Conservation (phyloP, 2,329 filamentous ascomycete species). For the Macrophomina pseudophaseolina region DNA sequence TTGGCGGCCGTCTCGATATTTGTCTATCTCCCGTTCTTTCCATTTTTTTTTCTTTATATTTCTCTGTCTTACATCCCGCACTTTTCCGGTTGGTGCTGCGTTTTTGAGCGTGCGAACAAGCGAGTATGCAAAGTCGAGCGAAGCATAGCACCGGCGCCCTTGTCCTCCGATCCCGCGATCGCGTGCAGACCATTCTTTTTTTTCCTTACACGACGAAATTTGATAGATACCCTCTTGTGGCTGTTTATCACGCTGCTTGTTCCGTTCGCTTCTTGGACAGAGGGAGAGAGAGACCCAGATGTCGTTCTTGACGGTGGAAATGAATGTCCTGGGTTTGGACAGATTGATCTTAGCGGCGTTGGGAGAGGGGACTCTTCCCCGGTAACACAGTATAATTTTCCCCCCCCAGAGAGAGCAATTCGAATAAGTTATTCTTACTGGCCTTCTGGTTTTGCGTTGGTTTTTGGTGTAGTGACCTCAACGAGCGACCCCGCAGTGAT, state of each 20-base stretch:
- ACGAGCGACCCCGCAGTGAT: too few relatives aligned
- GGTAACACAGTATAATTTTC: too few relatives aligned
- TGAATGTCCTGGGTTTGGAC: too few relatives aligned
- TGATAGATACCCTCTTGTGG: constrained; percentile 18
- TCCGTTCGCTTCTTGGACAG: neutral
- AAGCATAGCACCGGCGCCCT: neutral
- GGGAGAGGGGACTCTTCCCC: too few relatives aligned
- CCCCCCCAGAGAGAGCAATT: too few relatives aligned
- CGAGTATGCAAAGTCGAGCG: neutral
- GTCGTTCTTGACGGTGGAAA: too few relatives aligned
- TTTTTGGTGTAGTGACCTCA: too few relatives aligned
- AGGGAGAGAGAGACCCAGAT: too few relatives aligned
- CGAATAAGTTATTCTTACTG: too few relatives aligned
- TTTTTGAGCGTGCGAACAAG: neutral
- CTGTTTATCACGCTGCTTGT: neutral
- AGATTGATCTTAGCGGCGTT: too few relatives aligned
- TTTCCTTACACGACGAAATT: neutral
- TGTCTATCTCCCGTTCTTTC: neutral
- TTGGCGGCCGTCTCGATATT: neutral
- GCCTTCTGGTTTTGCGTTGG: neutral
- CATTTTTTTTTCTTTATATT: neutral
- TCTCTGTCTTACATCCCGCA: neutral
- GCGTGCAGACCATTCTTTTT: neutral
- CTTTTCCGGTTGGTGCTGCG: neutral
- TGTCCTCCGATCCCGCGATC: neutral